A percentile compares a stretch with the other conserved stretches of the same genome.
phyloP scores from a whole-genome alignment of 2,329 filamentous ascomycete genomes.

The Pseudogymnoascus sp. region DNA sequence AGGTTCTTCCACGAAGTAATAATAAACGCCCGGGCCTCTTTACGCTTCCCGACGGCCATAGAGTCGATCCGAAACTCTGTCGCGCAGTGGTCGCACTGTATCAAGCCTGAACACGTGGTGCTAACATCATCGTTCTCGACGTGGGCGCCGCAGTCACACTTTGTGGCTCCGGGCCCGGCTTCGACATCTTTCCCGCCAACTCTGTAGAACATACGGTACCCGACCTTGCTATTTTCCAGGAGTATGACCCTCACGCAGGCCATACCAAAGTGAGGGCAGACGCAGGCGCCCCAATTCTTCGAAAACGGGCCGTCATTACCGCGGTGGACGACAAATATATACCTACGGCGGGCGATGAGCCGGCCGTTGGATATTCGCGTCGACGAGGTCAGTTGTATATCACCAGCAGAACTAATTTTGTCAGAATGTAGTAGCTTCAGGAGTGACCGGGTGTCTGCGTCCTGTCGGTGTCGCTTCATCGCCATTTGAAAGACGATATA shows the following conservation, averaged over 20 bases:
- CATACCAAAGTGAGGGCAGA: neutral
- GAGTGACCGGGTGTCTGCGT: neutral
- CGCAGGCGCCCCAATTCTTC: neutral
- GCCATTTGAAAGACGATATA: neutral
- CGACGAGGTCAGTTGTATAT: neutral
- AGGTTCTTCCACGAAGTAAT: neutral
- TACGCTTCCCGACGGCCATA: neutral
- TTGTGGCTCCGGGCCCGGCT: neutral
- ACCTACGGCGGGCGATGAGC: neutral
- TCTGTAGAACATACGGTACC: neutral
- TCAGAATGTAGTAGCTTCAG: neutral
- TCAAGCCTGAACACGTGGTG: neutral
- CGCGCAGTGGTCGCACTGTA: neutral
- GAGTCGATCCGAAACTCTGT: neutral
- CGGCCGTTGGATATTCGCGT: neutral
- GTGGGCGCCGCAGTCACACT: neutral
- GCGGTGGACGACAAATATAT: neutral
- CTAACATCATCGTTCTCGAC: neutral
- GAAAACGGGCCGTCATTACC: neutral
- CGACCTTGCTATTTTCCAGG: neutral
- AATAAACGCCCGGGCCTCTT: neutral
- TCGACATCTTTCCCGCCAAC: neutral
- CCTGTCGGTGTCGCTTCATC: neutral
- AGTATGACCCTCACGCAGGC: neutral
- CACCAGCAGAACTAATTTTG: neutral